Evolutionary conservation across 805 yeast species (phyloP), one percentile per base, ranked within the genome.

Genomic region (Wickerhamia fluorescens): DNA sequence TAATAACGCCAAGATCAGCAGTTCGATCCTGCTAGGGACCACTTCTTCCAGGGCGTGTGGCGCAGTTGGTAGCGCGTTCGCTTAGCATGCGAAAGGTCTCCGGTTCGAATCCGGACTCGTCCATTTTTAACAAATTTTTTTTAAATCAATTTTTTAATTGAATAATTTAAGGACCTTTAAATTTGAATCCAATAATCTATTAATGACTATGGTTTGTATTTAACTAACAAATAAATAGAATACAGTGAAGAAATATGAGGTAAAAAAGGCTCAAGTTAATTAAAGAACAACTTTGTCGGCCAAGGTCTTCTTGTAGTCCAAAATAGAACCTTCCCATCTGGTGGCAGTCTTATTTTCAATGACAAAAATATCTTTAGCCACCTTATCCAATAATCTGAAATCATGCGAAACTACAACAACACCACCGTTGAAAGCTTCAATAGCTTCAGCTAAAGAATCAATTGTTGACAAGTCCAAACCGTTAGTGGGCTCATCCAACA

Each of bases 401-500:
- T 92, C 98, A 75, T 92, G 98, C 38, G 96, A 87, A 42, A 92
- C 98, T 35, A 92, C 95, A 44, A 87, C 94, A 31, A 89, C 96
- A 73, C 98, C 98, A 66, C 98, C 98, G 55, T 79, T 83, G 73
- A 84, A 92, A 18, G 75, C 81, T 44, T 87, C 79, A 57, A 92
- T 89, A 41, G 98, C 98, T 33, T 82, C 94, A 30, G 96, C 98
- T 50, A 92, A 71, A 24, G 98, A 92, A 65, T 92, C 98, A 56
- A 92, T 92, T 29, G 98, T 88, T 52, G 96, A 87, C 49, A 92
- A 89, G 71, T 92, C 98, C 63, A 92, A 72, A 73, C 97, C 97
- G 74, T 92, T 92, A 44, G 98, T 92, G 75, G 98, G 98, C 79
- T 92, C 98, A 71, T 92, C 98, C 66, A 92, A 71, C 56, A 92